Evolutionary conservation across 139 green algal species (phyloP).

Genomic region (Micromonas commoda): DNA sequence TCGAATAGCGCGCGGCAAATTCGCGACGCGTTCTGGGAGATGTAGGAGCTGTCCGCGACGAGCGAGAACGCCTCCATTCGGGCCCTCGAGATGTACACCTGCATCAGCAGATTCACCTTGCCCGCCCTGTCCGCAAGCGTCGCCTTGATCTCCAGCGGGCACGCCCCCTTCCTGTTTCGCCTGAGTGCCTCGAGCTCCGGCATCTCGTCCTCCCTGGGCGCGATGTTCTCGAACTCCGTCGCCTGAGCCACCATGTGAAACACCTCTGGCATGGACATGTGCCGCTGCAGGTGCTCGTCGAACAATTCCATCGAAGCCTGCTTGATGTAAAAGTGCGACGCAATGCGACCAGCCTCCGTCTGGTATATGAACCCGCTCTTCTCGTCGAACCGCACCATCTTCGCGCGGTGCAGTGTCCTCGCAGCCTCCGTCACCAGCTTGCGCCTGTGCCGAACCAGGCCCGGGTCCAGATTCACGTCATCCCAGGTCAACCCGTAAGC

Average conservation of each 20-base stretch:
- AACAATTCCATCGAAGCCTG: conserved; percentile 70
- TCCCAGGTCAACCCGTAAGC: conserved; percentile 87
- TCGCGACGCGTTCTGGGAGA: conserved; percentile 73
- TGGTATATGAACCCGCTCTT: conserved; percentile 79
- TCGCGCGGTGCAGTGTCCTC: conserved; percentile 50
- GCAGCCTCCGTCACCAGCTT: conserved; percentile 65
- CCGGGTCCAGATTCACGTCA: conserved; percentile 45
- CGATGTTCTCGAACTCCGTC: conserved; percentile 92
- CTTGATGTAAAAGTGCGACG: conserved; percentile 87
- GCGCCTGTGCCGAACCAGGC: conserved; percentile 39
- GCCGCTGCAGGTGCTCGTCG: conserved; percentile 70
- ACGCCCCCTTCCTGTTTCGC: conserved; percentile 26
- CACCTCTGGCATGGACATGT: conserved; percentile 68
- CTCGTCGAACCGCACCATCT: conserved; percentile 91
- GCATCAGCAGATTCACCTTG: conserved; percentile 70
- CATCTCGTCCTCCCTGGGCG: conserved; percentile 89
- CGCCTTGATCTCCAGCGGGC: conserved; percentile 62
- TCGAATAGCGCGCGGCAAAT: conserved; percentile 91
- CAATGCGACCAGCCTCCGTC: conserved; percentile 87
- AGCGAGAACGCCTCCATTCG: conserved; percentile 82
- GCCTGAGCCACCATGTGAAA: conserved; percentile 74
- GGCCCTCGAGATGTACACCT: conserved; percentile 76
- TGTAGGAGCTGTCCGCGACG: conserved; percentile 88
- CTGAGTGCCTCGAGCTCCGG: conserved; percentile 75
- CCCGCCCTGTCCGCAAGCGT: conserved; percentile 75